Evolutionary conservation across 2,329 filamentous ascomycete species (phyloP).

Genomic region (Stenocarpella maydis): DNA sequence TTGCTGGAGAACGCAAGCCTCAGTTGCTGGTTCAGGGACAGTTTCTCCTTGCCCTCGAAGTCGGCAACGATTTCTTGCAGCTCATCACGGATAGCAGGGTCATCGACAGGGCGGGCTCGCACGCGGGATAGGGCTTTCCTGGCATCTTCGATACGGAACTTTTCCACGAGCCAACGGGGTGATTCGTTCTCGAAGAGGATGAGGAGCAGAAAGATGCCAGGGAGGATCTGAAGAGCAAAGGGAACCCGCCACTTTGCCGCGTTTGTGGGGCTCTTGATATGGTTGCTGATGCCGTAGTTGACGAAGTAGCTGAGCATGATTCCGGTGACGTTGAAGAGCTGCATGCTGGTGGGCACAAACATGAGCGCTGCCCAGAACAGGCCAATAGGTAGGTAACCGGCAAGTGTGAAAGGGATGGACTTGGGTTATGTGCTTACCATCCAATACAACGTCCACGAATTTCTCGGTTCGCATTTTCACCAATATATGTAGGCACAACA

Average conservation of each 20-base stretch:
- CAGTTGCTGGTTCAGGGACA: slow-evolving; percentile 47
- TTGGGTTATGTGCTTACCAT: slow-evolving; percentile 2
- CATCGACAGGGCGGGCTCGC: slow-evolving; percentile 58
- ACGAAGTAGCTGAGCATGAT: slow-evolving; percentile 36
- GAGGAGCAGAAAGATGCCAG: slow-evolving; percentile 47
- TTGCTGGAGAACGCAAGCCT: slow-evolving; percentile 54
- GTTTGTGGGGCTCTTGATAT: slow-evolving; percentile 38
- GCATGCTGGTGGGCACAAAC: slow-evolving; percentile 13
- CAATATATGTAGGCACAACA: slow-evolving; percentile 34
- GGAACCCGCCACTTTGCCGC: slow-evolving; percentile 50
- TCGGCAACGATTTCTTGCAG: slow-evolving; percentile 66
- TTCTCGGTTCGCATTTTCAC: slow-evolving; percentile 31
- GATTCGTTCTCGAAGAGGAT: slow-evolving; percentile 50
- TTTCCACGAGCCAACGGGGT: slow-evolving; percentile 47
- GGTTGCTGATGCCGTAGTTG: slow-evolving; percentile 34
- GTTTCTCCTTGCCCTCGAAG: slow-evolving; percentile 56
- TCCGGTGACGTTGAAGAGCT: slow-evolving; percentile 35
- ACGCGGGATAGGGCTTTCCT: slow-evolving; percentile 51
- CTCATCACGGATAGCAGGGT: slow-evolving; percentile 62
- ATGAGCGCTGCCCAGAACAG: slow-evolving; percentile 1
- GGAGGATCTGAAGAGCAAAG: slow-evolving; percentile 52
- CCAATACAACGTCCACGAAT: slow-evolving; percentile 35
- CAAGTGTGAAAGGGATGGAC: neutral
- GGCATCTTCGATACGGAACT: slow-evolving; percentile 50
- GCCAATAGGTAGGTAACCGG: neutral